Conservation (phyloP, 2,329 filamentous ascomycete genomes). For the Penicillium sclerotiorum region DNA sequence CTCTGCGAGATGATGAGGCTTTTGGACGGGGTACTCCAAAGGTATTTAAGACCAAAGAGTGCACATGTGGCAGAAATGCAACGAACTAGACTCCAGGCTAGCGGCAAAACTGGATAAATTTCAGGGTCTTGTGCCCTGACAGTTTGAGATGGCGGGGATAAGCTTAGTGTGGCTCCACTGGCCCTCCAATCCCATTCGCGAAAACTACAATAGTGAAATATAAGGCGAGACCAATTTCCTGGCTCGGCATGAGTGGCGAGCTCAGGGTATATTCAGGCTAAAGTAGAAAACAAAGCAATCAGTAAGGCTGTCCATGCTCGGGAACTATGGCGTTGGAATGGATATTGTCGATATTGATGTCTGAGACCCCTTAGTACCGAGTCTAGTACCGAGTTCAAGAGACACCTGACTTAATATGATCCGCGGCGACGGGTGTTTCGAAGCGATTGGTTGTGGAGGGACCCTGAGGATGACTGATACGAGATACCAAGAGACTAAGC, state of each 20-base stretch:
- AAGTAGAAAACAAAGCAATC: not conserved
- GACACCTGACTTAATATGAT: not conserved
- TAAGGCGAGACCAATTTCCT: too few relatives aligned
- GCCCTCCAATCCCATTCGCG: not conserved
- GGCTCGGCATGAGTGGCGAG: too few relatives aligned
- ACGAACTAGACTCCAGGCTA: not conserved
- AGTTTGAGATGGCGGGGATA: not conserved
- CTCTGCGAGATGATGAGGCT: too few relatives aligned
- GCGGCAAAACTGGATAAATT: slow-evolving; percentile 13
- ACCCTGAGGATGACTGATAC: not conserved
- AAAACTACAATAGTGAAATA: too few relatives aligned
- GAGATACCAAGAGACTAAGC: not conserved
- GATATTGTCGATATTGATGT: not conserved
- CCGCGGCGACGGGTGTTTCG: not conserved
- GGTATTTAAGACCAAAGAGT: slow-evolving; percentile 2
- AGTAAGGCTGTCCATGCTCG: not conserved
- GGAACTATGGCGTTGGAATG: not conserved
- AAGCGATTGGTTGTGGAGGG: slow-evolving; percentile 9
- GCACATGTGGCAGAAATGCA: not conserved
- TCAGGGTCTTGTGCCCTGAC: not conserved
- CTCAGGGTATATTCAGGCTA: not conserved
- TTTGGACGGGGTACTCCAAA: not conserved
- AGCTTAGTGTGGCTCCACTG: not conserved
- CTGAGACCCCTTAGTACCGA: too few relatives aligned
- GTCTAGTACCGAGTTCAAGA: too few relatives aligned